Evolutionary conservation across 169 alveolate species (phyloP), one percentile per base, ranked within the genome.

Genomic region (Besnoitia besnoiti): DNA sequence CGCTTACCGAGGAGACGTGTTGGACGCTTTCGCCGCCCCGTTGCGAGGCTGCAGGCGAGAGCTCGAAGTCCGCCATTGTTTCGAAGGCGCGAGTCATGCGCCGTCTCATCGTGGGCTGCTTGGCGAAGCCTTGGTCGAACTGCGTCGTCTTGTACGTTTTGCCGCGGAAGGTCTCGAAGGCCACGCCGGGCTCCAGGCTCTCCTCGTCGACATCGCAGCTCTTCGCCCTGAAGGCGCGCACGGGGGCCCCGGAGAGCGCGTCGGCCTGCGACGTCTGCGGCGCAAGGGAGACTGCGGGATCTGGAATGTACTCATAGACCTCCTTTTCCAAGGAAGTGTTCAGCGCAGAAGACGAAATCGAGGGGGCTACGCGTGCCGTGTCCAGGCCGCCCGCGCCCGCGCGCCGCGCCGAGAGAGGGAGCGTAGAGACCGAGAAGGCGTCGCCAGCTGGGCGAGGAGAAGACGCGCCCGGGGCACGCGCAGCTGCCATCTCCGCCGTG

Each of bases 261-360:
- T 30, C 46, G 4, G 80, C 24, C 80, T 67, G 46, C 46, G 80
- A 30, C 39, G 19, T 35, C 44, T 67, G 80, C 10, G 80, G 80
- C 40, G 80, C 80, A n/a, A 35, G 44, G 21, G 47, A 33, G 24
- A 67, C 24, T 4, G 80, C 42, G 10, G 80, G 47, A 16, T 67
- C 80, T 2, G 80, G 80, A 16, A 67, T 67, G 44, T 67, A 67
- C 80, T 67, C 80, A 42, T 67, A 67, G 44, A 67, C 80, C n/a
- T 67, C 80, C 42, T 67, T 67, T 19, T 67, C 80, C 14, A 67
- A 7, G 16, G 16, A 49, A 7, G 59, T 10, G 24, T 49, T 49
- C 24, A 16, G 16, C 16, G 24, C 59, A 7, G 59, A 16, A 49
- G 59, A 49, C 55, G 55, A 49, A 49, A 49, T 14, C 55, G 55